phyloP scores from a whole-genome alignment of 2,329 filamentous ascomycete genomes.

The Penicillium sp. region DNA sequence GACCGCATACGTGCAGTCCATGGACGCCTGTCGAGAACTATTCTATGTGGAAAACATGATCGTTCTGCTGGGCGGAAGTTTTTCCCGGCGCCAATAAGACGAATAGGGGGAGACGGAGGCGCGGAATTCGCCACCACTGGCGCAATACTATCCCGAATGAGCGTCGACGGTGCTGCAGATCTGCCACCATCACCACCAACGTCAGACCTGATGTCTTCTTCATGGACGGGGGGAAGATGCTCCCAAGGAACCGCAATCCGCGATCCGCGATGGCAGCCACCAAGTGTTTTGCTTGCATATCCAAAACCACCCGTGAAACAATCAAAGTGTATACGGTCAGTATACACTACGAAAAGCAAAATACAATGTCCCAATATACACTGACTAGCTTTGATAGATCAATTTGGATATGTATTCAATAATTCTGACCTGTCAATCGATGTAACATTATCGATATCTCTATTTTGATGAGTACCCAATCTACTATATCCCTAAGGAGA shows the following conservation, averaged over 20 bases:
- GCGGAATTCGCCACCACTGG: conserved; percentile 16
- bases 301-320: neutral
- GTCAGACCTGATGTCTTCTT: conserved; percentile 1
- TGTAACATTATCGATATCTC: neutral
- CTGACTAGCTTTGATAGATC: neutral
- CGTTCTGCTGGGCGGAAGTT: neutral
- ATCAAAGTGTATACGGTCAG: neutral
- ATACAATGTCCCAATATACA: neutral
- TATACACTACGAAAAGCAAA: neutral
- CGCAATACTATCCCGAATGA: conserved; percentile 3
- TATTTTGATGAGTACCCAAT: neutral
- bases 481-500: neutral
- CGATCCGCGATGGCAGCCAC: neutral
- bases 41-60: neutral
- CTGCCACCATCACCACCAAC: neutral
- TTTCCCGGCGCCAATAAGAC: neutral
- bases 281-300: neutral
- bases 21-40: neutral
- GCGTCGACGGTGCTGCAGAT: neutral
- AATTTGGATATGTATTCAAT: neutral
- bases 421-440: neutral
- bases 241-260: neutral
- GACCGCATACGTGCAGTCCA: neutral
- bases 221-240: neutral
- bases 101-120: conserved; percentile 7